Base-by-base conservation (phyloP, 2,329 filamentous ascomycete genomes). In the Bisporella sp. region DNA sequence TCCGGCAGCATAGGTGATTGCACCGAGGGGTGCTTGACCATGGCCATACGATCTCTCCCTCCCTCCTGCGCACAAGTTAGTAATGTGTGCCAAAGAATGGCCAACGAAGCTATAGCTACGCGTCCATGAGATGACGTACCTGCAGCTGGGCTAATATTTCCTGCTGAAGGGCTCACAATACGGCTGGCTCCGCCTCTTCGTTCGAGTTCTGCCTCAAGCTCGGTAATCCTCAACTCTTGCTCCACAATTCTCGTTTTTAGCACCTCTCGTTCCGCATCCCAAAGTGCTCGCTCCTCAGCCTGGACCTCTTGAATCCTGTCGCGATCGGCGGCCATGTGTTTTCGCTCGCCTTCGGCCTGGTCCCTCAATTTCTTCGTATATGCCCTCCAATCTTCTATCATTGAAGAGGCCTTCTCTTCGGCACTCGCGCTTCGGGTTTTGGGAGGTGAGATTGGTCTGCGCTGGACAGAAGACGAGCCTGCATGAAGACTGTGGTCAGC, bases 271-370 rank as follows among this genome's bases (percentile, higher is more conserved):
- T 67, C 64, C 44, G 58, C 54, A 29, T 66, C 64, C 62, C 63
- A 67, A n/a, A 67, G 48, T 6, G 52, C 48, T 46, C 64, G 46
- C 57, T 67, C 64, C 48, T 66, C 64, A 1, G 53, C 61, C 57
- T 64, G 62, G 3, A 66, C 55, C 44, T 67, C 64, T 35, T 64
- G 59, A 31, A 54, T 50, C 31, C 63, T 53, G 9, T 52, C 54
- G 47, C 63, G 42, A 42, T 66, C 64, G 5, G 62, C 64, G 31
- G 48, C 37, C 54, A 65, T 62, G 45, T 67, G 64, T 46, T 59
- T 58, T 49, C 58, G 57, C 53, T 66, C 64, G 40, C 64, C 64
- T 43, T 64, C 56, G 47, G 48, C 51, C 48, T 67, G 64, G 31
- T 44, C 54, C 46, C 63, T 51, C 31, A 66, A 40, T 40, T 59